phyloP scores from a whole-genome alignment of 805 yeast genomes.

The Scheffersomyces lignosus region DNA sequence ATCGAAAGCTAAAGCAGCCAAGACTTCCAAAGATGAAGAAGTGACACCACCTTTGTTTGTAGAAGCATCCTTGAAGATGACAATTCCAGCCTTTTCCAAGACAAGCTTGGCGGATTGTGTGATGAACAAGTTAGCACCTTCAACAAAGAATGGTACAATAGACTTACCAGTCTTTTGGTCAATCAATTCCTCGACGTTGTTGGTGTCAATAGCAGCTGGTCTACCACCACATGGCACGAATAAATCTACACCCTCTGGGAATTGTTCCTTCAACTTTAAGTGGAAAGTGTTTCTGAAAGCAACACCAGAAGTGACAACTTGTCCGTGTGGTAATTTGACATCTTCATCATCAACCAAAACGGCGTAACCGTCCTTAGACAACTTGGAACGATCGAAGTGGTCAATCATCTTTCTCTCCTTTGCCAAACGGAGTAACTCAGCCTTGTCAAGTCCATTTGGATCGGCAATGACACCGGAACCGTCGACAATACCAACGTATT shows the following conservation, averaged over 20 bases:
- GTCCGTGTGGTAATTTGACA: slow-evolving; percentile 74
- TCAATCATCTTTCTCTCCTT: slow-evolving; percentile 71
- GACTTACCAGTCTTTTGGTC: slow-evolving; percentile 75
- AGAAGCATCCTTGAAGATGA: slow-evolving; percentile 92
- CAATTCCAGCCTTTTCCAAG: slow-evolving; percentile 82
- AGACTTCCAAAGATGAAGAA: slow-evolving; percentile 90
- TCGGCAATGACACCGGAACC: slow-evolving; percentile 96
- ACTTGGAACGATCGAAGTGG: slow-evolving; percentile 62
- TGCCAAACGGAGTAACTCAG: slow-evolving; percentile 79
- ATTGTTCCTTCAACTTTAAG: slow-evolving; percentile 62
- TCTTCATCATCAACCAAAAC: slow-evolving; percentile 86
- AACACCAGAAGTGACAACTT: slow-evolving; percentile 76
- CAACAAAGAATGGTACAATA: slow-evolving; percentile 84
- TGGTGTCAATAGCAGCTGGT: slow-evolving; percentile 91
- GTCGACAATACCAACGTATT: slow-evolving; percentile 85
- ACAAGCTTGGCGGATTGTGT: slow-evolving; percentile 91
- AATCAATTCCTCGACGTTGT: slow-evolving; percentile 71
- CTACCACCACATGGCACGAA: slow-evolving; percentile 99
- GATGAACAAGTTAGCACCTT: slow-evolving; percentile 95
- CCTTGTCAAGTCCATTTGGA: slow-evolving; percentile 82
- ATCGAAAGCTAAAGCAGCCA: slow-evolving; percentile 89
- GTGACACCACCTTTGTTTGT: slow-evolving; percentile 99
- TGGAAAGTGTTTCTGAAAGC: slow-evolving; percentile 91
- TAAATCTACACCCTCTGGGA: slow-evolving; percentile 63
- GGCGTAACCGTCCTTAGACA: slow-evolving; percentile 74